Conservation (phyloP, 2,329 filamentous ascomycete genomes). For the Colletotrichum sp. region DNA sequence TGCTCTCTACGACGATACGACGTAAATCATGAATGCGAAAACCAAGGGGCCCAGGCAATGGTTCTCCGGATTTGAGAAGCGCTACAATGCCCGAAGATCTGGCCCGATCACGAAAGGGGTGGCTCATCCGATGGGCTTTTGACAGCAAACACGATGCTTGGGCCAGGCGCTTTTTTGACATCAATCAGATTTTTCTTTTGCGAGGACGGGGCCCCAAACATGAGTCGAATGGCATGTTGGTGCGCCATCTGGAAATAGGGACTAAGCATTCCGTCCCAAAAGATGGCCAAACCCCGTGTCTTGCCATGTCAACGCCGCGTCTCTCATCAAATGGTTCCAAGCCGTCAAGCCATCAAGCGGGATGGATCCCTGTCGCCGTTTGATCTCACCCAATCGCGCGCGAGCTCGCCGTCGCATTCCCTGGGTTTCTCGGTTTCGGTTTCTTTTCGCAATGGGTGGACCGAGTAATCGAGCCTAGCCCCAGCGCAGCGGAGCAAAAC, state of each 20-base stretch:
- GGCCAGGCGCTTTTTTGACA: neutral
- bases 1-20: neutral
- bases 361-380: neutral
- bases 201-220: neutral
- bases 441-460: neutral
- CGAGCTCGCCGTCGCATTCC: neutral
- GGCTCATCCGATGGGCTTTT: neutral
- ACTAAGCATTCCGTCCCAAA: neutral
- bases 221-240: neutral
- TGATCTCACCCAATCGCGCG: neutral
- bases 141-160: neutral
- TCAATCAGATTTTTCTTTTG: neutral
- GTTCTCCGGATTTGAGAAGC: neutral
- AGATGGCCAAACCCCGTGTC: neutral
- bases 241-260: neutral
- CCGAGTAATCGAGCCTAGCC: neutral
- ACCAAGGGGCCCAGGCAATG: neutral
- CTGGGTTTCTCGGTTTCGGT: constrained; percentile 7
- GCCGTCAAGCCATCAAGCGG: neutral
- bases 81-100: neutral
- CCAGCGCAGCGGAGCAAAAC: neutral
- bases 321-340: neutral
- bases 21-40: neutral
- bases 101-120: neutral
- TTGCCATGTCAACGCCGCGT: neutral